Evolutionary conservation across 371 early-diverging fungal species (phyloP), one percentile per base, ranked within the genome.

Genomic region (Rhizomucor miehei): DNA sequence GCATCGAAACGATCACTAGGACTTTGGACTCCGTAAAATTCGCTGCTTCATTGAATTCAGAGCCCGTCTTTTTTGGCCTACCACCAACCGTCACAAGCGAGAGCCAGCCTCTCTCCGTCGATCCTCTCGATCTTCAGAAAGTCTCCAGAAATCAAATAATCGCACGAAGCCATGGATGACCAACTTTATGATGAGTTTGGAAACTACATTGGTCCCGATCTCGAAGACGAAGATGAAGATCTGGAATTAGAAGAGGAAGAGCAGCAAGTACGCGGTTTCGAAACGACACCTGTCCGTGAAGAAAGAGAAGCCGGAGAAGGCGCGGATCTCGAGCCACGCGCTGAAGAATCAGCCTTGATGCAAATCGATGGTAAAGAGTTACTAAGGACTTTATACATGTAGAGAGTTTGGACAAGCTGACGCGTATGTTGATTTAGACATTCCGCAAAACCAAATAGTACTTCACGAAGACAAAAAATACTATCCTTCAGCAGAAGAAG

Each of bases 401-500:
- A 12, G 8, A 20, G 12, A 38, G 41, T 24, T 25, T 29, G 2
- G 10, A 12, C 35, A 11, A 17, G 23, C 39, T 48, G 19, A 47
- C 35, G 19, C 48, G 35, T 16, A 54, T 20, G 20, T n/a, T 1
- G 44, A 17, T 16, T 17, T 36, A 86, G 85, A 84, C 51, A 75
- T 81, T 63, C 79, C 88, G 24, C 68, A 77, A 39, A 89, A 81
- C 53, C 89, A 92, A 66, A 83, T 98, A 43, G 91, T 98, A 0
- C 79, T 96, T 44, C 97, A 97, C 61, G 98, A 98, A 67, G 98
- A 98, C 65, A 97, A 97, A 67, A 91, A 92, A 63, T 98, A 97
- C 70, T 98, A 98, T 58, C 96, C 97, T 8, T 86, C 91, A 19
- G 98, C 98, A 3, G 92, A 91, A 70, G 97, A 97, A 64, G 92